Evolutionary conservation across 2,329 filamentous ascomycete species (phyloP).

Genomic region (Diaporthe capsici): DNA sequence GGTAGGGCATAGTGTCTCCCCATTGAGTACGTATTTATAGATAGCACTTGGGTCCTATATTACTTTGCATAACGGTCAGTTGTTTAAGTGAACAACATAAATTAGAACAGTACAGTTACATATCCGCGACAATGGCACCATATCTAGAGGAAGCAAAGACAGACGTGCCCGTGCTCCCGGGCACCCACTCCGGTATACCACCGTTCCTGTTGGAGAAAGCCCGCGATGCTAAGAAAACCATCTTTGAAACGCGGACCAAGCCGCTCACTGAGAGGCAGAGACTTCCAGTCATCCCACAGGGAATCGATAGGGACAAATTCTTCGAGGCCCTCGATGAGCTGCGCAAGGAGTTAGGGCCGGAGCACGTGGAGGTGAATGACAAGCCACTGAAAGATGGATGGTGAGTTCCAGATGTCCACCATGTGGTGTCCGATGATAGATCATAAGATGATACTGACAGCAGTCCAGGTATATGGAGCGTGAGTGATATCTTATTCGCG

Average conservation of each 20-base stretch:
- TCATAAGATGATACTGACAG: not conserved
- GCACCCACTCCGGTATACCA: constrained; percentile 57
- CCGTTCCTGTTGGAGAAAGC: constrained; percentile 55
- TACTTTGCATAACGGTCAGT: not conserved
- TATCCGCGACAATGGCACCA: constrained; percentile 12
- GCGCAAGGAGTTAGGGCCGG: constrained; percentile 50
- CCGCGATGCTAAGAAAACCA: constrained; percentile 50
- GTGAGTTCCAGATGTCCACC: constrained; percentile 46
- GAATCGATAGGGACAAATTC: constrained; percentile 50
- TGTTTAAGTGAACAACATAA: not conserved
- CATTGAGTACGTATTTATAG: not conserved
- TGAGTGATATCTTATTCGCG: not conserved
- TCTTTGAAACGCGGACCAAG: constrained; percentile 54
- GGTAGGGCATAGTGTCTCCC: constrained; percentile 2
- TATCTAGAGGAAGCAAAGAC: constrained; percentile 46
- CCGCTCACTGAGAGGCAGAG: constrained; percentile 47
- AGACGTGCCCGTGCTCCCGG: constrained; percentile 52
- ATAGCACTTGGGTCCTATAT: not conserved
- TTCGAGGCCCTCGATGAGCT: constrained; percentile 52
- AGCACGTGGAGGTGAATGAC: constrained; percentile 58
- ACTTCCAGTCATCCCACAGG: constrained; percentile 55
- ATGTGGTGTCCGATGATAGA: too few relatives aligned
- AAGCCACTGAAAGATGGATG: constrained; percentile 57
- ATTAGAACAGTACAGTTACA: not conserved
- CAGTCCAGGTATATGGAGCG: constrained; percentile 43